Evolutionary conservation across 2,329 filamentous ascomycete species (phyloP), one percentile per base, ranked within the genome.

Genomic region (Hymenoscyphus infarciens): DNA sequence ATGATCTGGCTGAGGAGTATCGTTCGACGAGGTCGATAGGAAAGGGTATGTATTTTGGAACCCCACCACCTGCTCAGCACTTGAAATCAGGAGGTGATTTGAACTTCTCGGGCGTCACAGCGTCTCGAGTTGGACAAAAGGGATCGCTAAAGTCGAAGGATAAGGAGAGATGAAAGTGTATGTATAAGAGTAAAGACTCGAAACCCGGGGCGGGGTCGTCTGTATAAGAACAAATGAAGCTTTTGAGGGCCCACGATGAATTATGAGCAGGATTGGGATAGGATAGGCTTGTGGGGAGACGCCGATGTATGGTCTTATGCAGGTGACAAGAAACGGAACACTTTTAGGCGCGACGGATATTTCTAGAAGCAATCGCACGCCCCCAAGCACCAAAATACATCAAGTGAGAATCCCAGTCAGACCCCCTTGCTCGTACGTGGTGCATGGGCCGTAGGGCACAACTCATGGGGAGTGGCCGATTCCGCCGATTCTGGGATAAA

Each of bases 291-390:
- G 42, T 61, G 63, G 60, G 58, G 67, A 67, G 59, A 58, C 35
- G 61, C 65, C 63, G 53, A 49, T 62, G 63, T 63, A 59, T 22
- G 55, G 61, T 66, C 66, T 67, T 59, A 68, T 70, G 69, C 68
- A 71, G 63, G 69, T 70, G 67, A 69, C 63, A 64, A 68, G 63
- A 64, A 63, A 59, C 58, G 22, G 63, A 65, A 69, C 69, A 64
- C 66, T 35, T 66, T 68, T 69, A 69, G 65, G 68, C 66, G 67
- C 67, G 68, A 62, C 25, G 52, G 52, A 52, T 69, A 69, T 70
- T 68, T 70, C 67, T 64, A 71, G 68, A 68, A 68, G 63, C 55
- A 35, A 57, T n/a, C 33, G 42, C 42, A 49, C 42, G 42, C 42
- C 42, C 42, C 42, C 42, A 31, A 49, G 42, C 42, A 49, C 42